Evolutionary conservation across 371 early-diverging fungal species (phyloP).

Genomic region (Circinella minor): DNA sequence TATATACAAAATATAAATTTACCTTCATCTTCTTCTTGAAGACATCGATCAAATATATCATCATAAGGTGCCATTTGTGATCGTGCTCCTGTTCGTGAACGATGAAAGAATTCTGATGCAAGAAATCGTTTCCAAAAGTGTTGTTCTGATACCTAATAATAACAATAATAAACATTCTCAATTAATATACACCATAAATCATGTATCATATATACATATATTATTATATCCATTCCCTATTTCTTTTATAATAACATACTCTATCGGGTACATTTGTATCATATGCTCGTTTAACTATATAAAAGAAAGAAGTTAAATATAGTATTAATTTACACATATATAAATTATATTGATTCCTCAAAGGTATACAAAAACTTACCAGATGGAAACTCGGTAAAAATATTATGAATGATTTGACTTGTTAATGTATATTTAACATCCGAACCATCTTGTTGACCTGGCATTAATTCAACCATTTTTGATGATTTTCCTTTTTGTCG

Average conservation of each 20-base stretch:
- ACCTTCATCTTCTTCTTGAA: slow-evolving; percentile 82
- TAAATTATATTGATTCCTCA: too few relatives aligned
- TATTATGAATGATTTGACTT: slow-evolving; percentile 86
- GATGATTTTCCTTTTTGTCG: slow-evolving; percentile 89
- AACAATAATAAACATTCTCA: too few relatives aligned
- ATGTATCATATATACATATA: too few relatives aligned
- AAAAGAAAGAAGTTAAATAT: too few relatives aligned
- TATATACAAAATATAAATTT: background rate
- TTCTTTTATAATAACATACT: slow-evolving; percentile 29
- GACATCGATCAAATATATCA: slow-evolving; percentile 83
- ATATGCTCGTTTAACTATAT: slow-evolving; percentile 80
- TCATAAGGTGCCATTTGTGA: slow-evolving; percentile 70
- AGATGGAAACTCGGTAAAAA: slow-evolving; percentile 90
- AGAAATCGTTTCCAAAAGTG: slow-evolving; percentile 91
- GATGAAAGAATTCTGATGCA: slow-evolving; percentile 86
- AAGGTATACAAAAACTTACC: slow-evolving; percentile 43
- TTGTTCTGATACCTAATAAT: slow-evolving; percentile 64
- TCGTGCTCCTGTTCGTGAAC: slow-evolving; percentile 69
- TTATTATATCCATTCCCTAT: too few relatives aligned
- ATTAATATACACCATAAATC: too few relatives aligned
- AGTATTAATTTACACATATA: too few relatives aligned
- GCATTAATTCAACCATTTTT: slow-evolving; percentile 79
- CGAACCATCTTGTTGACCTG: slow-evolving; percentile 78
- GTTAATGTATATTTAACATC: slow-evolving; percentile 88
- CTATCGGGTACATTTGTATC: slow-evolving; percentile 86